These are phyloP conservation scores for Gigaspora rosea DNA, from an alignment of 192 early-diverging fungal genomes.

Conservation along the genomic window DNA sequence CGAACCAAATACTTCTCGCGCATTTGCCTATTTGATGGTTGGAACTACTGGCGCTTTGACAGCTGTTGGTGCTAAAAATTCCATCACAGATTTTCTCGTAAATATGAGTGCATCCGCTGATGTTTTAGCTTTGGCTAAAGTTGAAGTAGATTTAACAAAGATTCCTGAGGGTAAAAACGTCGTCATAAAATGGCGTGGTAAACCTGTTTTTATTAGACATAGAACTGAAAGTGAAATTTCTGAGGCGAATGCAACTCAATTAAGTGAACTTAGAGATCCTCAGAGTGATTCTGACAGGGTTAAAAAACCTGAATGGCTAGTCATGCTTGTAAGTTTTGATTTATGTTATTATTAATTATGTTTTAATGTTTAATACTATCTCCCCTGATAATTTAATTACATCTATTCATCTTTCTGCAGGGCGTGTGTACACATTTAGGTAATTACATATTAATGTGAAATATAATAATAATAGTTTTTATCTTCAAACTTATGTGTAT, in stretches of 20 bases:
- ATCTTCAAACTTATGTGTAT: neutral
- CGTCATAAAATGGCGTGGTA: conserved; percentile 98
- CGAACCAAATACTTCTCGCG: conserved; percentile 65
- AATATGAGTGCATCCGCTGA: conserved; percentile 97
- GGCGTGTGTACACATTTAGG: conserved; percentile 52
- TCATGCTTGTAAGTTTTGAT: conserved; percentile 85
- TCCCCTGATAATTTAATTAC: neutral
- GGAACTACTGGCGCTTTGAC: conserved; percentile 83
- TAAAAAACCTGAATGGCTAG: conserved; percentile 93
- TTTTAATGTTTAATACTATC: neutral
- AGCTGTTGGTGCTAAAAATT: conserved; percentile 85
- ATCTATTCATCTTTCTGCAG: neutral
- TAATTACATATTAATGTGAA: conserved; percentile 25
- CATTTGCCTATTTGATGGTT: conserved; percentile 92
- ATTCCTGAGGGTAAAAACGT: conserved; percentile 98
- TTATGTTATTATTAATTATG: neutral
- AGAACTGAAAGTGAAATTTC: conserved; percentile 92
- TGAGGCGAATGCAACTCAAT: conserved; percentile 82
- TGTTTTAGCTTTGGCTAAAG: conserved; percentile 97
- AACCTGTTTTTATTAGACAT: conserved; percentile 97
- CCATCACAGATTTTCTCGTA: conserved; percentile 79
- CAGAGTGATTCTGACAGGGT: conserved; percentile 89
- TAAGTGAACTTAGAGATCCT: conserved; percentile 85
- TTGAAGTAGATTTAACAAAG: conserved; percentile 87
- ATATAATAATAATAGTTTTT: neutral